phyloP scores from a whole-genome alignment of 2,329 filamentous ascomycete genomes.

The Diaporthe humulicola region DNA sequence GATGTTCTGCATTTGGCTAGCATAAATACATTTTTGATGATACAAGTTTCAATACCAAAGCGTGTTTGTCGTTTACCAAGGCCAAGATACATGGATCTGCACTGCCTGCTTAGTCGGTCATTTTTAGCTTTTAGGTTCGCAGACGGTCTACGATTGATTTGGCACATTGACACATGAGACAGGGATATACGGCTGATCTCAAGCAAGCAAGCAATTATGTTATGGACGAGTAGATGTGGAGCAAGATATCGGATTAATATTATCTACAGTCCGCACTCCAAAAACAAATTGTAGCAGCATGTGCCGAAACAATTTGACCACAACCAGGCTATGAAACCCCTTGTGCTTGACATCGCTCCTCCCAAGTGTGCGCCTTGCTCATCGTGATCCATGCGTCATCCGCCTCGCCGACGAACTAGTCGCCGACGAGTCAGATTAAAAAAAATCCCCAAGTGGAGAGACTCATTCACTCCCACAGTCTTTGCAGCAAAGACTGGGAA shows the following conservation, averaged over 20 bases:
- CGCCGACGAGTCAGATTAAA: background rate
- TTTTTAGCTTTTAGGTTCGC: background rate
- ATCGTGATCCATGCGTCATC: conserved; percentile 20
- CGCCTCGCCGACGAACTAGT: background rate
- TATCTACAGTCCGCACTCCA: conserved; percentile 13
- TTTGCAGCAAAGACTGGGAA: background rate
- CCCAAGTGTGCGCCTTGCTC: conserved; percentile 9
- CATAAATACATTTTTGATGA: conserved; percentile 16
- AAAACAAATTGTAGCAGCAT: background rate
- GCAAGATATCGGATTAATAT: conserved; percentile 8
- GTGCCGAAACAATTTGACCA: background rate
- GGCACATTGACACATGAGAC: no score
- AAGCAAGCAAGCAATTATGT: background rate
- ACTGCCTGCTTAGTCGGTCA: background rate
- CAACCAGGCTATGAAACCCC: background rate
- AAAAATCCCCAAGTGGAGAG: background rate
- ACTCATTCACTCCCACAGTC: background rate
- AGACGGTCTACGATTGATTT: background rate
- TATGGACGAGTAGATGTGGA: background rate
- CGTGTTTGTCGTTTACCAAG: conserved; percentile 2
- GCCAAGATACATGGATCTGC: conserved; percentile 16
- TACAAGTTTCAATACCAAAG: conserved; percentile 16
- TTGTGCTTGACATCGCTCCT: conserved; percentile 3
- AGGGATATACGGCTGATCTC: background rate
- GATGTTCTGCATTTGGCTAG: conserved; percentile 32